Percentiles rank a stretch among this genome's conserved stretches.
phyloP scores from a whole-genome alignment of 495 filamentous ascomycete genomes.

The Margaritispora aquatica region DNA sequence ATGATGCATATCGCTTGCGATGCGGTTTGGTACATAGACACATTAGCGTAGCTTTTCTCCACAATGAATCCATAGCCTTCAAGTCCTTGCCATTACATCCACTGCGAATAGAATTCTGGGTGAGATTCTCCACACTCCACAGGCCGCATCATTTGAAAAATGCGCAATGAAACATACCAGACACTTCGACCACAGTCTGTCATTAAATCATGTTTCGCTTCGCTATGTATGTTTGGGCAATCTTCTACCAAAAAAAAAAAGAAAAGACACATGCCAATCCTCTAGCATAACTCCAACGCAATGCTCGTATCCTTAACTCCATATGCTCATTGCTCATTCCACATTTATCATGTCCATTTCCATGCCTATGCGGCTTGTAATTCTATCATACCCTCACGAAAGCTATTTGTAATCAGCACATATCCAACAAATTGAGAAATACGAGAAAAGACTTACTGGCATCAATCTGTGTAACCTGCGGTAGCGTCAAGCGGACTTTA shows the following conservation, averaged over 20 bases:
- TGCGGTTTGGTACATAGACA: not conserved
- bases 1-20: no score
- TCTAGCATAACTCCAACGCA: slow-evolving; percentile 12
- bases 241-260: not conserved
- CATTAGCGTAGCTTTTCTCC: not conserved
- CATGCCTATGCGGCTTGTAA: not conserved
- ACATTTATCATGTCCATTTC: not conserved
- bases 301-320: not conserved
- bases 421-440: not conserved
- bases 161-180: no score
- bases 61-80: not conserved
- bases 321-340: not conserved
- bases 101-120: no score
- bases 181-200: no score
- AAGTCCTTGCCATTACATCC: no score
- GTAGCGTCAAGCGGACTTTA: slow-evolving; percentile 83
- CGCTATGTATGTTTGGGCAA: not conserved
- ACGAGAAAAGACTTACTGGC: slow-evolving; percentile 65
- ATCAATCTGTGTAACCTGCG: slow-evolving; percentile 88
- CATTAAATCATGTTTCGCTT: not conserved
- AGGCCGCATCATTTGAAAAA: no score
- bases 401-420: slow-evolving; percentile 9
- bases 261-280: no score
- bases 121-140: no score
- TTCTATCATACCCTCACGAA: slow-evolving; percentile 22